These are phyloP conservation scores for Microdochium nivale DNA, from an alignment of 2,329 filamentous ascomycete species.

Conservation along the genomic window DNA sequence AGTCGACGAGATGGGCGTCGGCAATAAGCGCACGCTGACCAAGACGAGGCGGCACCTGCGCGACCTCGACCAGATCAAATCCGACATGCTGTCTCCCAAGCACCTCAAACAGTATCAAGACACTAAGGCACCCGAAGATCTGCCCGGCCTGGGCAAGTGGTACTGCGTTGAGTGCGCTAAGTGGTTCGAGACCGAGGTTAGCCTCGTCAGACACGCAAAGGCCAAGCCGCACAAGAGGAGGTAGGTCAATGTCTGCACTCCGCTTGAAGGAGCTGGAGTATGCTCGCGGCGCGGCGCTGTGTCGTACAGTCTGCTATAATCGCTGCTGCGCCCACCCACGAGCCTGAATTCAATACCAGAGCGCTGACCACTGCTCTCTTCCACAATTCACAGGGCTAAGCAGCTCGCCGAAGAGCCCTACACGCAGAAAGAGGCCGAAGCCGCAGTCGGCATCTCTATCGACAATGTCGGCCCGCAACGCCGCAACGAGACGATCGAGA, in stretches of 20 bases:
- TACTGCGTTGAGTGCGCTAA: conserved; percentile 94
- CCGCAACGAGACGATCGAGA: conserved; percentile 12
- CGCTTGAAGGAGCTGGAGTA: conserved; percentile 1
- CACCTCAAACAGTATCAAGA: conserved; percentile 75
- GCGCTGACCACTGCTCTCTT: background rate
- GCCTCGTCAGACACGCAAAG: conserved; percentile 65
- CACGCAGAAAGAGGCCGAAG: conserved; percentile 77
- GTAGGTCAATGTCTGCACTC: conserved; percentile 32
- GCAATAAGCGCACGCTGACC: conserved; percentile 56
- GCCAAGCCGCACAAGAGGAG: conserved; percentile 92
- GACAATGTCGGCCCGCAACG: conserved; percentile 47
- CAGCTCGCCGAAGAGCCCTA: conserved; percentile 78
- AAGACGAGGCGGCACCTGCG: conserved; percentile 70
- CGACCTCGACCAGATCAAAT: conserved; percentile 86
- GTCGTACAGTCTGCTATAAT: conserved; percentile 5
- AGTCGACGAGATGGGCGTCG: conserved; percentile 53
- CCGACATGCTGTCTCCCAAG: conserved; percentile 68
- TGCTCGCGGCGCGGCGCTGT: background rate
- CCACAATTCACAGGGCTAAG: conserved; percentile 52
- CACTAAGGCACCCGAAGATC: conserved; percentile 73
- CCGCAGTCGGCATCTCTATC: conserved; percentile 61
- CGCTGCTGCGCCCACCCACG: background rate
- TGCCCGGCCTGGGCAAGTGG: conserved; percentile 75
- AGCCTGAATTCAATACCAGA: too few species aligned
- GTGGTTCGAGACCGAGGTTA: conserved; percentile 84